Base-by-base conservation (phyloP, 306 rosid species). In the Trifolium pratense region DNA sequence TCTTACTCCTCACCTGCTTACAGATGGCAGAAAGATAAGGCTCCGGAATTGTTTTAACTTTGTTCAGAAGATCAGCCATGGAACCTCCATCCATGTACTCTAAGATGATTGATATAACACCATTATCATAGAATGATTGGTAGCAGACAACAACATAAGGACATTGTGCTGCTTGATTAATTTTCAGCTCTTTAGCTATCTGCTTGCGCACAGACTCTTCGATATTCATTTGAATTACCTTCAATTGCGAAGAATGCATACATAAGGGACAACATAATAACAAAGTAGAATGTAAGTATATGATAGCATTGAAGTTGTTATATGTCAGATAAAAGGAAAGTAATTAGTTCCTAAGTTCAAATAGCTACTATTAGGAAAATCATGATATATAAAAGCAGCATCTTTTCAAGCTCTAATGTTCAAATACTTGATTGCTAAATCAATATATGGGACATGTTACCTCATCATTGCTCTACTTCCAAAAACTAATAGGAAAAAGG, bases 41-140 rank as follows among this genome's bases (percentile, higher is more conserved):
- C 80, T 95, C 99, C 1, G 97, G 89, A 80, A 95, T 85, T 70
- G 91, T 79, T 89, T 75, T 88, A 52, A 95, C 97, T 80, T 91
- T 95, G 77, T 81, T 88, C 78, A 95, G 77, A 60, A 95, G 84
- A 85, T 95, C 97, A 72, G 90, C 90, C 29, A 95, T 81, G 78
- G 99, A 95, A 10, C 99, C 99, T 65, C 99, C 99, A 82, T 95
- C 99, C 99, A 95, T 95, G 89, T 95, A 95, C 89, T 95, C 99
- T 78, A 95, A 84, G 84, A 95, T 90, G 81, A 91, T 91, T 68
- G 96, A 95, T 86, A 95, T 84, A 52, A 82, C 78, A 48, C 97
- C 96, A 66, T 95, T 92, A 9, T 87, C 84, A 74, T 95, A 95
- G 80, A 88, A 90, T 66, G 97, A 95, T 58, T 84, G 93, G 82